A percentile compares a stretch with the other conserved stretches of the same genome.
These are phyloP conservation scores for Pelargonium australe DNA, from an alignment of 441 rosid species.

Conservation along the genomic window DNA sequence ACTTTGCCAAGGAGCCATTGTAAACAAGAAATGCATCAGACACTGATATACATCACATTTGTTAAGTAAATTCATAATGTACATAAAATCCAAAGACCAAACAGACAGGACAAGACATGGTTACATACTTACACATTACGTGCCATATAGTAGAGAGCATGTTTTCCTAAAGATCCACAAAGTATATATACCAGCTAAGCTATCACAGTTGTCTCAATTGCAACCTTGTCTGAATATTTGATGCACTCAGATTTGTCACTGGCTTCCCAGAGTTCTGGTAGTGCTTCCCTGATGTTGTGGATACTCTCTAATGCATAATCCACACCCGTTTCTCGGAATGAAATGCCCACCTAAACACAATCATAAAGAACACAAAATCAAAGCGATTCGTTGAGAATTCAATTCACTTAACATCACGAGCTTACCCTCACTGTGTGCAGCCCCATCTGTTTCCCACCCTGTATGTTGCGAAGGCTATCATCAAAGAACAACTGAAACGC, in stretches of 20 bases:
- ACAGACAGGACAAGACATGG: too few species aligned
- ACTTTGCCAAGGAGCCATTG: too few species aligned
- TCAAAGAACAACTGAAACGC: constrained; percentile 73
- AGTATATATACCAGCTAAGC: constrained; percentile 23
- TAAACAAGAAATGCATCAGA: too few species aligned
- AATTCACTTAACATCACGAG: not conserved
- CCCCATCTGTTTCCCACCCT: constrained; percentile 56
- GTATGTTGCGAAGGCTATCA: constrained; percentile 72
- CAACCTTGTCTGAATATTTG: constrained; percentile 37
- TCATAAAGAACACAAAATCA: not conserved
- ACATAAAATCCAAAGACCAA: too few species aligned
- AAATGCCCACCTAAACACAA: constrained; percentile 50
- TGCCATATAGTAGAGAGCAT: too few species aligned
- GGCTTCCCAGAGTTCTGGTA: constrained; percentile 79
- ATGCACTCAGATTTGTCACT: constrained; percentile 38
- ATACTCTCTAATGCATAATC: constrained; percentile 78
- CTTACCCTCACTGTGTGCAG: constrained; percentile 79
- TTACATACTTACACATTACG: too few species aligned
- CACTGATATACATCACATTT: too few species aligned
- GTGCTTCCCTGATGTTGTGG: constrained; percentile 82
- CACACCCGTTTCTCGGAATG: constrained; percentile 47
- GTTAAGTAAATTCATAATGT: too few species aligned
- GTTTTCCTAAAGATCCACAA: too few species aligned
- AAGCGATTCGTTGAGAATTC: not conserved
- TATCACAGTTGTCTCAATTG: constrained; percentile 55